phyloP scores from a whole-genome alignment of 768 basidiomycete species.

The Suillus ampliporus region DNA sequence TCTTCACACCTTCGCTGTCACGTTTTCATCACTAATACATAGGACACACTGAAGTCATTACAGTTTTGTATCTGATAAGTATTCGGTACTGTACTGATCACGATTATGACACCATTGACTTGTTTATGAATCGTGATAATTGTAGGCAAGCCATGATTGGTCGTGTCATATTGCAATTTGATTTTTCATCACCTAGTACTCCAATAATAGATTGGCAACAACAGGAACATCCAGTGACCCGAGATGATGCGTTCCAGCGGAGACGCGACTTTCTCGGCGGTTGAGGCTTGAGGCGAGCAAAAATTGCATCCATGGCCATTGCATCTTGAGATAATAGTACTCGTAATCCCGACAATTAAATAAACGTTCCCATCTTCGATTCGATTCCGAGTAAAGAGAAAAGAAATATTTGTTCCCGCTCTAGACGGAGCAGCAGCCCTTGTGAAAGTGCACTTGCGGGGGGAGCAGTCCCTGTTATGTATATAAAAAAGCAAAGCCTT shows the following conservation, averaged over 20 bases:
- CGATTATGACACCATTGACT: background rate
- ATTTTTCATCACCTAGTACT: background rate
- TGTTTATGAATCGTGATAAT: conserved; percentile 7
- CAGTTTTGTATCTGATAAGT: conserved; percentile 8
- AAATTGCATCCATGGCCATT: no score
- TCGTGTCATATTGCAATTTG: background rate
- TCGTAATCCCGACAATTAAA: conserved; percentile 1
- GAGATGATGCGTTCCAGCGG: conserved; percentile 5
- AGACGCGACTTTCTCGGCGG: background rate
- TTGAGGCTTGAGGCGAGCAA: no score
- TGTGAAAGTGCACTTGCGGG: background rate
- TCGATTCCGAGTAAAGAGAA: background rate
- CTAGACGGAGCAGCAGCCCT: background rate
- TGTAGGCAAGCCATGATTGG: conserved; percentile 1
- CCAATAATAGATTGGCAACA: conserved; percentile 10
- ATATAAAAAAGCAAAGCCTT: background rate
- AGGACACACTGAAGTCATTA: conserved; percentile 7
- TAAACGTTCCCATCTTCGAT: no score
- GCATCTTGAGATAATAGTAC: background rate
- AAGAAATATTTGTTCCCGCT: background rate
- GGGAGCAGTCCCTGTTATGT: background rate
- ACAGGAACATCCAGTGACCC: conserved; percentile 1
- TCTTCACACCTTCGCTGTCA: conserved; percentile 2
- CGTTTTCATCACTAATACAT: background rate
- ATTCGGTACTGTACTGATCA: conserved; percentile 13